phyloP scores from a whole-genome alignment of 1,284 basidiomycete species.

The Ustilago loliicola region DNA sequence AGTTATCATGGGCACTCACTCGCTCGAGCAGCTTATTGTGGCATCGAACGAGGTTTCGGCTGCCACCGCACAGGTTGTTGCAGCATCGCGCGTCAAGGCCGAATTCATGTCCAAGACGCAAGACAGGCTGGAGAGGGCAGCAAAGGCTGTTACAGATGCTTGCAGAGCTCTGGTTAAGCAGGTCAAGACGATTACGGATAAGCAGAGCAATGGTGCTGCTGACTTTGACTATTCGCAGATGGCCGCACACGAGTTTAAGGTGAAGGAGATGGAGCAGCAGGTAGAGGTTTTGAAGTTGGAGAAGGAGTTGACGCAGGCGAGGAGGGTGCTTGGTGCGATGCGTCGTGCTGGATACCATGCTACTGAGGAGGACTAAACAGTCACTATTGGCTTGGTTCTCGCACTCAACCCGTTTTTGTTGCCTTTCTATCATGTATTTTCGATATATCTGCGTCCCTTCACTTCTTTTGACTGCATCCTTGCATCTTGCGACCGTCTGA shows the following conservation, averaged over 20 bases:
- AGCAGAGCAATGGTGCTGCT: constrained; percentile 80
- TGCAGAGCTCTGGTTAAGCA: constrained; percentile 96
- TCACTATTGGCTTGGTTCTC: background rate
- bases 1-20: constrained; percentile 94
- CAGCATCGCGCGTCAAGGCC: constrained; percentile 97
- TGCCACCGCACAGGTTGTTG: constrained; percentile 96
- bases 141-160: constrained; percentile 98
- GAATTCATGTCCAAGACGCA: constrained; percentile 99
- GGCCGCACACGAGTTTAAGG: constrained; percentile 96
- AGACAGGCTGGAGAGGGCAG: constrained; percentile 92
- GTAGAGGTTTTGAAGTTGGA: constrained; percentile 96
- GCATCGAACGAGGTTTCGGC: constrained; percentile 98
- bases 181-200: constrained; percentile 93
- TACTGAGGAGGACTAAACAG: constrained; percentile 57
- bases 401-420: background rate
- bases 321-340: constrained; percentile 68
- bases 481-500: background rate
- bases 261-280: constrained; percentile 90
- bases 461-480: background rate
- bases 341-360: constrained; percentile 67
- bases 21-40: constrained; percentile 97
- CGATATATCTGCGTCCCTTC: background rate
- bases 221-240: constrained; percentile 90
- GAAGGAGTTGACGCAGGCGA: constrained; percentile 81
- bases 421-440: constrained; percentile 8